Base-by-base conservation (phyloP, 768 basidiomycete genomes). In the Pisolithus microcarpus region DNA sequence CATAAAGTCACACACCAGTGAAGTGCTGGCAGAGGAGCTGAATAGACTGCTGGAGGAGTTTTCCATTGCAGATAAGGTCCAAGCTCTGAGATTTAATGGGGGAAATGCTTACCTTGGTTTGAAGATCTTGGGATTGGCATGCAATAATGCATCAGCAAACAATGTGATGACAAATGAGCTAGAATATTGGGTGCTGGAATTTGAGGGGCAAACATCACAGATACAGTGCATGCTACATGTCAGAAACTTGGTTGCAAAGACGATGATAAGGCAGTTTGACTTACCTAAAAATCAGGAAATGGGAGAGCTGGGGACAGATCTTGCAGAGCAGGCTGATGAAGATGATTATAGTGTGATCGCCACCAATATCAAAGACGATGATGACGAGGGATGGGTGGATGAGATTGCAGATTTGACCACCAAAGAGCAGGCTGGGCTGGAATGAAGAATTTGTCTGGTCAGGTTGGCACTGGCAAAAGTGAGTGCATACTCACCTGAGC, bases 21-120 rank as follows among this genome's bases (percentile, higher is more conserved):
- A 58, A 1, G 65, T 65, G 21, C 60, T 75, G 11, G 72, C 72
- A 0, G 38, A 24, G 0, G 71, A 62, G 5, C 71, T 74, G 50
- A 56, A 53, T 2, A 28, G 53, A 4, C 59, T 73, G 8, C 61
- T 74, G 4, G 38, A 68, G 1, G 67, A 67, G 1, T 76, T 66
- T 51, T 66, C 66, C 0, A 65, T 72, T 24, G 47, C 38, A 2
- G 42, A 66, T 11, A 71, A 72, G 68, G 69, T 70, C 4, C 55
- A 13, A 21, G 7, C 18, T 9, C 1, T 2, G 5, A 11, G 21
- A 43, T 3, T 13, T 13, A 43, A 19, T n/a, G 21, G 18, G 1
- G 40, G 30, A 30, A 30, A 30, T 30, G 30, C 30, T 30, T 30
- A 30, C 30, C 30, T 1, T 8, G 3, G 30, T 30, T 30, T 30